Conservation (phyloP, 345 rosid species). For the Trapa bicornis region DNA sequence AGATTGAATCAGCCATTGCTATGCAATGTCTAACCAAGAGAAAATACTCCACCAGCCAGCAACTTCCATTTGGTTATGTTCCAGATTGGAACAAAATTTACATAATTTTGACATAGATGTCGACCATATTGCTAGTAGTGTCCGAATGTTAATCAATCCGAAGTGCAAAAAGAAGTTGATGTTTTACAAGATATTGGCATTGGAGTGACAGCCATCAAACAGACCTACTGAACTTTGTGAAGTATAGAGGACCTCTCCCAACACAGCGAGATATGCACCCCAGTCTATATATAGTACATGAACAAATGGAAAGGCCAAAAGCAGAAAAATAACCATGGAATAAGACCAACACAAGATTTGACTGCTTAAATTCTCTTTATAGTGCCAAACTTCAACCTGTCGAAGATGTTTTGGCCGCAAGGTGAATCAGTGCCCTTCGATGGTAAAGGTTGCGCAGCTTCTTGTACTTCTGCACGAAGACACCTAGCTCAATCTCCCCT, state of each 20-base stretch:
- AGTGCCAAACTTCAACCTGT: constrained; percentile 9
- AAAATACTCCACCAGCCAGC: no score
- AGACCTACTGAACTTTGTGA: neutral
- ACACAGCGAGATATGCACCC: no score
- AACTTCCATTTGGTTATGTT: no score
- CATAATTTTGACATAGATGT: no score
- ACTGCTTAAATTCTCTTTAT: no score
- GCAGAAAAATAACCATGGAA: neutral
- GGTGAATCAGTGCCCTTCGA: constrained; percentile 60
- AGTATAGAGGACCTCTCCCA: neutral
- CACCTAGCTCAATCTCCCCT: constrained; percentile 43
- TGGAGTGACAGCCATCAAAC: neutral
- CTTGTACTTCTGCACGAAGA: constrained; percentile 68
- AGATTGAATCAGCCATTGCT: no score
- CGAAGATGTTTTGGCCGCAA: constrained; percentile 53
- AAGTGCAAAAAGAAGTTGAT: no score
- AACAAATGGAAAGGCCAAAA: neutral
- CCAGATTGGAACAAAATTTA: no score
- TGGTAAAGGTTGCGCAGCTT: constrained; percentile 66
- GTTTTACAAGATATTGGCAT: no score
- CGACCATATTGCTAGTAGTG: no score
- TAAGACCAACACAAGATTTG: neutral
- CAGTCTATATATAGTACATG: neutral
- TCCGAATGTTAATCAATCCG: no score
- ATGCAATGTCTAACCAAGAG: no score